phyloP scores from a whole-genome alignment of 2,329 filamentous ascomycete species.

The Alternaria arborescens region DNA sequence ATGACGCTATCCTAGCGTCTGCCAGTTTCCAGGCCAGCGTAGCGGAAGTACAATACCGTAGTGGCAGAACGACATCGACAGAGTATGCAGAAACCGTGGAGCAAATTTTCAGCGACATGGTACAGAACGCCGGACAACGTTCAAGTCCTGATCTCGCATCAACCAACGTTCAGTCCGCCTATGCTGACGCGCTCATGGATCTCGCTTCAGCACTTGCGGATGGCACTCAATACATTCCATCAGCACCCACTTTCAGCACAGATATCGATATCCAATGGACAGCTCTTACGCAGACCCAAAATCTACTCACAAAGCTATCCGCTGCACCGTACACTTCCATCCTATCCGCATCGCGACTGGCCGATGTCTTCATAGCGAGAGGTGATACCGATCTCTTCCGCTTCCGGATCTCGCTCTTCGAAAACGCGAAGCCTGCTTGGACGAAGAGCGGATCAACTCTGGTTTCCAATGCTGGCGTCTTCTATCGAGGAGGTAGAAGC shows the following conservation, averaged over 20 bases:
- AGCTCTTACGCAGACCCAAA: conserved; percentile 43
- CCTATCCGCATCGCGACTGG: conserved; percentile 37
- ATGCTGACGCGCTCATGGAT: conserved; percentile 65
- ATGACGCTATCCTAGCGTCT: conserved; percentile 63
- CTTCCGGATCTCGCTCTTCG: conserved; percentile 39
- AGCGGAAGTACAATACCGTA: conserved; percentile 65
- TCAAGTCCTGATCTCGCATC: conserved; percentile 59
- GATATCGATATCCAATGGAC: conserved; percentile 44
- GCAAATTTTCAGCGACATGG: conserved; percentile 44
- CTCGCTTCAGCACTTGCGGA: conserved; percentile 60
- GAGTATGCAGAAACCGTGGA: conserved; percentile 61
- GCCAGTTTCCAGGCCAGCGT: conserved; percentile 66
- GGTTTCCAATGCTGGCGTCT: conserved; percentile 51
- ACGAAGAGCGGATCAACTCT: conserved; percentile 44
- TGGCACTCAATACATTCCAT: conserved; percentile 21
- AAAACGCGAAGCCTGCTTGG: conserved; percentile 39
- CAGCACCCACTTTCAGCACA: conserved; percentile 21
- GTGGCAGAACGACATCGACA: conserved; percentile 57
- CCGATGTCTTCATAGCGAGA: conserved; percentile 44
- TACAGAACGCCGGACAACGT: conserved; percentile 57
- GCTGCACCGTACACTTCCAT: conserved; percentile 23
- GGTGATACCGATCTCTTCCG: conserved; percentile 47
- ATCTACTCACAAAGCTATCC: conserved; percentile 37
- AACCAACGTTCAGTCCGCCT: conserved; percentile 62
- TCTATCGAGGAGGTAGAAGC: conserved; percentile 44